Base-by-base conservation (phyloP, 1,284 basidiomycete species). In the Inonotus obliquus region DNA sequence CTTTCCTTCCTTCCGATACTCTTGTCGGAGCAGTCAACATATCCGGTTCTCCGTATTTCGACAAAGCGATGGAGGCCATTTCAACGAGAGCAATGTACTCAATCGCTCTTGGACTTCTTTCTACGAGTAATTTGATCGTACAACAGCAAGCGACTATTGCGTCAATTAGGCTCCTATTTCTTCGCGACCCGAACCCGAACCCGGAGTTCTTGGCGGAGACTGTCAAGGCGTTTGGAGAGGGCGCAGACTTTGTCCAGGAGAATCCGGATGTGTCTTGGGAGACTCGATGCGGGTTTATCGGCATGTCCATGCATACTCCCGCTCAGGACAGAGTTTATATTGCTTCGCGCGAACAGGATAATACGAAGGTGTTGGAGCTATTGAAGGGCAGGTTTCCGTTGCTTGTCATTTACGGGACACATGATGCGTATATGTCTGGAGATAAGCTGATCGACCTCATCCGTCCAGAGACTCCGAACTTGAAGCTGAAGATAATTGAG, bases 1-100 rank as follows among this genome's bases (percentile, higher is more conserved):
- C 69, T 27, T 69, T 71, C 49, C 73, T 72, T 62, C 72, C 73
- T 6, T 65, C 73, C 2, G 68, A 72, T 57, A 73, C 71, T 57
- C 69, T 77, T 47, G 67, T 71, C 2, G 77, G 75, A 39, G 65
- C 75, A 44, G 69, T 78, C 59, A 75, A 73, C 65, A 63, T 74
- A 63, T 71, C 67, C 41, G 70, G 70, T 23, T 62, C 74, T 51
- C 73, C 75, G 5, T 70, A 70, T 63, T 71, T 76, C 63, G 69
- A 66, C 14, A 60, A 65, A 27, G 61, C 72, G 52, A 66, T 75
- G 52, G 65, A 67, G 2, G 54, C 63, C 32, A 62, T 69, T 13
- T 25, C 13, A 32, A 38, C 47, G 11, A 21, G 19, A 17, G 17
- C 49, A 4, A 32, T 52, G 25, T 5, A 17, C 27, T 52, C 49